Evolutionary conservation across 495 filamentous ascomycete species (phyloP).

Genomic region (Penicillium goetzii): DNA sequence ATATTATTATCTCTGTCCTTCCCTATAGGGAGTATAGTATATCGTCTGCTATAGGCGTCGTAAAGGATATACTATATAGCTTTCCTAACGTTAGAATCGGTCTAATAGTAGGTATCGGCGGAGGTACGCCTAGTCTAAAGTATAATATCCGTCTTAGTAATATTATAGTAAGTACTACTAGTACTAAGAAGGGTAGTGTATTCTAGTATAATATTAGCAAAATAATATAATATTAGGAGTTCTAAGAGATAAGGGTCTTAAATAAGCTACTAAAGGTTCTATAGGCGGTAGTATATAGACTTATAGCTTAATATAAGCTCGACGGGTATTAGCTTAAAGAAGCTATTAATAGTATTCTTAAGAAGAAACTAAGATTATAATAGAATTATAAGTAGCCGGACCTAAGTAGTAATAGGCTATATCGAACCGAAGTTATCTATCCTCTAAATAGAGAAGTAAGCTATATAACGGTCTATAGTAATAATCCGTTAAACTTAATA

Average conservation of each 20-base stretch:
- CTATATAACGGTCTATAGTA: too few relatives aligned
- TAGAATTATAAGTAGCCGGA: neutral
- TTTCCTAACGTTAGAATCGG: conserved; percentile 38
- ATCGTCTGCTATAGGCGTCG: conserved; percentile 1
- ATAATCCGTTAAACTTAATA: too few relatives aligned
- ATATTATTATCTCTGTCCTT: conserved; percentile 35
- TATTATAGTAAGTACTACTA: conserved; percentile 18
- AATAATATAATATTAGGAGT: neutral
- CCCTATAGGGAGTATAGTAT: conserved; percentile 22
- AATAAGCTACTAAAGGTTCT: neutral
- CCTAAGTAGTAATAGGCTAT: neutral
- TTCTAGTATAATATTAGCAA: conserved; percentile 3
- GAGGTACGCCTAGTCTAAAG: conserved; percentile 26
- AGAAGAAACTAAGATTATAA: conserved; percentile 10
- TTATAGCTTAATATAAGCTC: neutral
- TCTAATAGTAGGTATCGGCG: conserved; percentile 35
- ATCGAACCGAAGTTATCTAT: neutral
- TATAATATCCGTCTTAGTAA: conserved; percentile 33
- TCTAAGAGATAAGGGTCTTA: neutral
- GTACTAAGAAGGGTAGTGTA: conserved; percentile 1
- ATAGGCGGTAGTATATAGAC: neutral
- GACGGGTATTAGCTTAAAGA: conserved; percentile 26
- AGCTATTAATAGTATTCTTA: conserved; percentile 2
- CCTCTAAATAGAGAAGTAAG: too few relatives aligned
- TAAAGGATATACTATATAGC: conserved; percentile 33